Base-by-base conservation (phyloP, 2,329 filamentous ascomycete genomes). In the Nemania serpens region DNA sequence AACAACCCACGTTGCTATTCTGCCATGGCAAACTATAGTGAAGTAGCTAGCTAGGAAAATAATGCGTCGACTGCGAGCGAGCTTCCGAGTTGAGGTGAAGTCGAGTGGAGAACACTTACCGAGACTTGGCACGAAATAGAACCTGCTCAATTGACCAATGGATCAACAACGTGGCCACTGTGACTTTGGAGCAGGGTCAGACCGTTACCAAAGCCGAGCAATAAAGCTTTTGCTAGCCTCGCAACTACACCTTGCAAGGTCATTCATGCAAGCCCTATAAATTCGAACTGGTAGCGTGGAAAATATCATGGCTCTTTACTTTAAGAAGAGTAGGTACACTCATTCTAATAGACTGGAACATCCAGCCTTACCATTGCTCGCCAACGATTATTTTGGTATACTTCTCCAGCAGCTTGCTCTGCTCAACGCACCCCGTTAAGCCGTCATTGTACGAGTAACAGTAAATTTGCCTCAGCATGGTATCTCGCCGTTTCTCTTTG, bases 381-480 rank as follows among this genome's bases (percentile, higher is more conserved):
- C 84, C 84, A 36, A 83, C 80, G 64, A 87, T 84, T 48, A 81
- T 78, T 70, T 85, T 87, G 2, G 82, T 85, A 60, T 81, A 85
- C 62, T 76, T 80, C 67, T 85, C 81, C 48, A 87, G 70, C 59
- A 81, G 77, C 65, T 84, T 80, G 2, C 86, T 69, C 64, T 86
- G 80, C 51, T 80, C 78, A 5, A 84, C 79, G 70, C 85, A 84
- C 3, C 81, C 80, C 6, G 81, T 84, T 48, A 84, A 72, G 61
- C 80, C 82, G 65, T 84, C 79, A 58, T 80, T 81, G 67, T 83
- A 83, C 1, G 78, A 81, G 70, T 81, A 84, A 58, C 80, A 81
- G 68, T 87, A 85, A 58, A 86, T 83, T 67, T 85, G 81, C 36
- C 78, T 79, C 82, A 83, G 85, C 59, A 81, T 80, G 65, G 77